These are phyloP conservation scores for Microbotryomycetes sp. DNA, from an alignment of 1,284 basidiomycete species.

Conservation along the genomic window DNA sequence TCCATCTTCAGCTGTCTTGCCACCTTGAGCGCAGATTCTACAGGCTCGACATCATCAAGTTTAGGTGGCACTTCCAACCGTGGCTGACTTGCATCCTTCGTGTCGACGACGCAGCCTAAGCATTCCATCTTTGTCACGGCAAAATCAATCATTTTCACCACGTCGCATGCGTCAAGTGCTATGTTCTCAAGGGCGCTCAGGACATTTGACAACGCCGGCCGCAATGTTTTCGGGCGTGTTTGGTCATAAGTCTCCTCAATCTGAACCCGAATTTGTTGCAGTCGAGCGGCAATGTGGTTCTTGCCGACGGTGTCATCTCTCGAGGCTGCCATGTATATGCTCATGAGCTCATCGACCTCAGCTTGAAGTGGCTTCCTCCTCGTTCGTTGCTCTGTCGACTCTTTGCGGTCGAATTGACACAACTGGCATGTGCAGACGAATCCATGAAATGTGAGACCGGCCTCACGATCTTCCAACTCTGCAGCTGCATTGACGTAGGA, in stretches of 20 bases:
- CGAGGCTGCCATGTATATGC: neutral
- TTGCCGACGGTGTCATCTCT: too few species aligned
- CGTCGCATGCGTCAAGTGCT: neutral
- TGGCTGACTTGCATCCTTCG: neutral
- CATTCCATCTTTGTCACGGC: constrained; percentile 18
- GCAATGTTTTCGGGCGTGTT: neutral
- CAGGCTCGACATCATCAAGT: too few species aligned
- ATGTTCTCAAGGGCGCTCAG: constrained; percentile 4
- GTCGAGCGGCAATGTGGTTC: too few species aligned
- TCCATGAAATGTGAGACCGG: constrained; percentile 17
- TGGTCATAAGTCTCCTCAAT: constrained; percentile 4
- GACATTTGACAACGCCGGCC: constrained; percentile 11
- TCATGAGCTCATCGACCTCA: neutral
- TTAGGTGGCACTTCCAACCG: neutral
- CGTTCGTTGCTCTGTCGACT: neutral
- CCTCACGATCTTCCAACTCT: constrained; percentile 5
- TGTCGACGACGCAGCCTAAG: constrained; percentile 10
- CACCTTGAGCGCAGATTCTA: too few species aligned
- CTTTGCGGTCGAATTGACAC: constrained; percentile 17
- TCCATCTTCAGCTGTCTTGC: too few species aligned
- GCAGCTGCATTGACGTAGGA: constrained; percentile 19
- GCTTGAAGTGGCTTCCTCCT: too few species aligned
- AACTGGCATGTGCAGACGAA: constrained; percentile 28
- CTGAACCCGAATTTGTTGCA: too few species aligned
- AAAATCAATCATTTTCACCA: neutral